Evolutionary conservation across 176 grass and related monocot species (phyloP), one percentile per base, ranked within the genome.

Genomic region (Lolium multiflorum): DNA sequence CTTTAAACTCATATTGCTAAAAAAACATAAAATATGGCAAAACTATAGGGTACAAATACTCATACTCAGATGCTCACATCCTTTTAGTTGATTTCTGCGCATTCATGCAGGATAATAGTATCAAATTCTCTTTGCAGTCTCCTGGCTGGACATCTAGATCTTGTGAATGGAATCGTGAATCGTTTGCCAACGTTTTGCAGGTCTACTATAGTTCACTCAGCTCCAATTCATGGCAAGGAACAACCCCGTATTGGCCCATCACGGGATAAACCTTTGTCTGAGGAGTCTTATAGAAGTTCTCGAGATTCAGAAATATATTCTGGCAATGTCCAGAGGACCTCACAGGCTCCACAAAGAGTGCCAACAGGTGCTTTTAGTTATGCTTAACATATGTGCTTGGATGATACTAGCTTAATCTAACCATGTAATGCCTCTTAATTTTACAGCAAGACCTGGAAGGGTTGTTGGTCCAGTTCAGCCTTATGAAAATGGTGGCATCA

Each of bases 151-250:
- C 69, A 22, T 74, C 50, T 77, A 13, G 38, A 78, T 92, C 54
- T 35, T 76, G 11, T 77, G 41, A 25, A 77, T 67, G 21, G 5
- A 55, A n/a, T 78, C 43, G 12, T 55, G 18, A 46, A 74, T 65
- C 3, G 43, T 78, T 54, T 58, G 52, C 5, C 65, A 48, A 62
- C 15, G 31, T 67, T 83, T 80, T 83, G n/a, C 85, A 99, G 97
- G 90, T 94, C 97, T 85, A 99, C 97, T 26, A 51, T 99, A 74
- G 90, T 99, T 83, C 92, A 99, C 61, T 92, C 97, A 46, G 71
- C 77, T 88, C 90, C 90, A 68, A 79, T 99, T 64, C 76, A 90
- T 76, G 83, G 78, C 25, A 96, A 91, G 65, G 96, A 98, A 85
- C 94, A 96, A 73, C 62, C 88, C 17, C 67, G 76, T 64, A 44